phyloP scores from a whole-genome alignment of 2,329 filamentous ascomycete genomes.

The Fusarium tanahbumbuense region DNA sequence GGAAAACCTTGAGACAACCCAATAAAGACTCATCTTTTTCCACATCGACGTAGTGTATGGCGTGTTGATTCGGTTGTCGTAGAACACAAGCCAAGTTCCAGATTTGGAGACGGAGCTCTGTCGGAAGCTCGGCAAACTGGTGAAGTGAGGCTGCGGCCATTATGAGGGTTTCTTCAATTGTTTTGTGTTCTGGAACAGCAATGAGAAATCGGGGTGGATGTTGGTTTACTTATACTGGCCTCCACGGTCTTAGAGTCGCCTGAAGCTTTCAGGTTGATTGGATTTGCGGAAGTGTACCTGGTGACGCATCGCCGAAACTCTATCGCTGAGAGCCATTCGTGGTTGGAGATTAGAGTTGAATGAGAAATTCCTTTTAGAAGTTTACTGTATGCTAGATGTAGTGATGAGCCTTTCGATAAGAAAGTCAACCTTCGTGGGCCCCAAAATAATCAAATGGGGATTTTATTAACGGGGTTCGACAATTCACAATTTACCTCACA shows the following conservation, averaged over 20 bases:
- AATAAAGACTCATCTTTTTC: fast-evolving
- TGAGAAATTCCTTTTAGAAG: fast-evolving
- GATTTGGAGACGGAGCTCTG: neutral
- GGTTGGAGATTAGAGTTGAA: neutral
- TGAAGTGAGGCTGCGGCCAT: neutral
- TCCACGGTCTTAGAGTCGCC: fast-evolving
- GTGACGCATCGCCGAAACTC: neutral
- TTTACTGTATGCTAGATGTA: neutral
- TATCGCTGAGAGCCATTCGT: neutral
- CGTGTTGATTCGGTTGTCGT: neutral
- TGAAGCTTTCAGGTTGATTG: neutral
- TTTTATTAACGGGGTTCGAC: too few species aligned
- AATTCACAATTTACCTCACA: fast-evolving
- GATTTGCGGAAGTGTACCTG: fast-evolving
- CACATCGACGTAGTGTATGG: neutral
- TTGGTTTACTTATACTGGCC: neutral
- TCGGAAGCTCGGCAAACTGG: neutral
- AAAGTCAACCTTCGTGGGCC: too few species aligned
- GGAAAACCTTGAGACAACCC: neutral
- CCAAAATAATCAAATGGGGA: neutral
- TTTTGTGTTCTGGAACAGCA: neutral
- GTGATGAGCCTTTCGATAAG: neutral
- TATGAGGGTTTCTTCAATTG: neutral
- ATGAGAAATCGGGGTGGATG: neutral
- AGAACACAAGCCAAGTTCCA: neutral